Evolutionary conservation across 2,329 filamentous ascomycete genomes (phyloP), one percentile per base, ranked within the genome.

Genomic region (Biscogniauxia mediterranea): DNA sequence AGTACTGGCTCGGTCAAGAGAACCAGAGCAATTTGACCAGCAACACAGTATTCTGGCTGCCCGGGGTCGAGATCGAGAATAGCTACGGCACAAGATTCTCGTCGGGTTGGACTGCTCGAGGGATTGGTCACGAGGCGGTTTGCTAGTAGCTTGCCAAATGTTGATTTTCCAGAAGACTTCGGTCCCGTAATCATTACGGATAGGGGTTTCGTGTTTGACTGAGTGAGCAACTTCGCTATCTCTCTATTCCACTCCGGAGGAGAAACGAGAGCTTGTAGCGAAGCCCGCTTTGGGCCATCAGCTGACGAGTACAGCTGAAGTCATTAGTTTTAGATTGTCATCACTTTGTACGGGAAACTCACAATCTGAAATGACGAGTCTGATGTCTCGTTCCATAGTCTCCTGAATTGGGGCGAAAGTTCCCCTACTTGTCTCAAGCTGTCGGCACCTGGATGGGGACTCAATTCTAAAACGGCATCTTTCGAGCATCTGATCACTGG

Each of bases 41-140:
- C 84, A 1, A 88, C 82, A 0, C 84, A 85, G 71, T 89, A 93
- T 70, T 93, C 91, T 2, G 91, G 89, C 69, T 93, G 90, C 0
- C 88, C 89, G 0, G 90, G 89, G 70, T 95, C 91, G 9, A 94
- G 79, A 67, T 95, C 91, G 6, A 95, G 80, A n/a, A 89, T 78
- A 58, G 80, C 82, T 25, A 89, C 78, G 55, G 75, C 73, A 6
- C 59, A 56, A 20, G 61, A 62, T 52, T 62, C 68, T 53, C 63
- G 61, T 49, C 46, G 67, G 66, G 67, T 69, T 67, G 68, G 63
- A 59, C 63, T 62, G 58, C 63, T 2, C 54, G 64, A 60, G 71
- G 54, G 68, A 53, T 78, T 74, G 3, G 86, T 89, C n/a, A 91
- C 74, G 8, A 91, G 76, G 11, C 85, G 83, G 69, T 93, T 93